A percentile compares a stretch with the other conserved stretches of the same genome.
Conservation (phyloP, 2,329 filamentous ascomycete genomes). For the Diatrype stigma region DNA sequence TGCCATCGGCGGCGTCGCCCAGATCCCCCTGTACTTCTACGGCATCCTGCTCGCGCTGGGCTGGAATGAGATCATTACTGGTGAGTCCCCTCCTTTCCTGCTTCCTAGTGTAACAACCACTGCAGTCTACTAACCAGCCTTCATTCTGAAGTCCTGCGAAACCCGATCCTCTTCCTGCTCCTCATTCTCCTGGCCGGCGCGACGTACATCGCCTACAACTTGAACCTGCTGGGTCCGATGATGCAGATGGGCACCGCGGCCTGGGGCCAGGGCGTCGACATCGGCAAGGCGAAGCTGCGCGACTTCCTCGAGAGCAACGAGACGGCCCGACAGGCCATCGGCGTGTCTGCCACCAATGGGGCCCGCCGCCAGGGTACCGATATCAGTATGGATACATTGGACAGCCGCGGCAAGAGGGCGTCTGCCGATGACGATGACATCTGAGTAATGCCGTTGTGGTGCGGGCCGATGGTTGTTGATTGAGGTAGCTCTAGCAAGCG, state of each 20-base stretch:
- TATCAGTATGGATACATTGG: constrained; percentile 57
- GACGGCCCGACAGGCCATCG: constrained; percentile 76
- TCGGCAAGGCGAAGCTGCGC: constrained; percentile 85
- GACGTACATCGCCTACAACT: constrained; percentile 84
- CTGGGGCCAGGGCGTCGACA: constrained; percentile 77
- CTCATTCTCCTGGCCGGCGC: constrained; percentile 71
- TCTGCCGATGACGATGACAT: constrained; percentile 55
- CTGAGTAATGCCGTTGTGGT: constrained; percentile 33
- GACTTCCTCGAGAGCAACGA: constrained; percentile 89
- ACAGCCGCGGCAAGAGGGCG: constrained; percentile 54
- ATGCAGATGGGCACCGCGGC: constrained; percentile 92
- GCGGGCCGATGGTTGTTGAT: neutral
- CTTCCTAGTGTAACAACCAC: constrained; percentile 1
- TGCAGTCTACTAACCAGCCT: constrained; percentile 10
- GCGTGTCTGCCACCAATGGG: constrained; percentile 55
- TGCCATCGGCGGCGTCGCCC: constrained; percentile 90
- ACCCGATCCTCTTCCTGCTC: constrained; percentile 89
- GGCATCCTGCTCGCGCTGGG: constrained; percentile 81
- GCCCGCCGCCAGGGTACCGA: constrained; percentile 30
- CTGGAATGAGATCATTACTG: constrained; percentile 97
- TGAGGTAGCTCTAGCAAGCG: too few relatives aligned
- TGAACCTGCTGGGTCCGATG: constrained; percentile 95
- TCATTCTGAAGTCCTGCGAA: constrained; percentile 72
- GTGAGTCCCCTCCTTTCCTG: constrained; percentile 49
- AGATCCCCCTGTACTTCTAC: constrained; percentile 94